A percentile compares a stretch with the other conserved stretches of the same genome.
Conservation (phyloP, 108 stramenopile genomes). For the Bacterosira constricta region DNA sequence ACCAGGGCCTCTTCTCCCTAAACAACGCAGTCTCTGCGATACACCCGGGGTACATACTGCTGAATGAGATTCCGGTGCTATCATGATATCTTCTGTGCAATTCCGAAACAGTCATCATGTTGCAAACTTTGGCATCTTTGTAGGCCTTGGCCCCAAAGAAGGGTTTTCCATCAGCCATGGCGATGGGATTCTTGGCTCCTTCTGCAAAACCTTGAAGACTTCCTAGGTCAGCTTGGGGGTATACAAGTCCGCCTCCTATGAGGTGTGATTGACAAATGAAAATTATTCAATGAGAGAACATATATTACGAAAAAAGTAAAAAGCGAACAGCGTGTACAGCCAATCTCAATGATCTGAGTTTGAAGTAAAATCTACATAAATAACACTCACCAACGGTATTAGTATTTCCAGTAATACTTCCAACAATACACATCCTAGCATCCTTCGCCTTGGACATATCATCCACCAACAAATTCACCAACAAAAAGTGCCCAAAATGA, state of each 20-base stretch:
- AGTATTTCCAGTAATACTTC: constrained; percentile 94
- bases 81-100: constrained; percentile 93
- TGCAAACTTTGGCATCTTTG: constrained; percentile 93
- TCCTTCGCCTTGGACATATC: constrained; percentile 93
- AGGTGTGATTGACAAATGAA: not conserved
- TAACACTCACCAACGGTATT: constrained; percentile 86
- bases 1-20: constrained; percentile 98
- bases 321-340: not conserved
- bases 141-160: constrained; percentile 98
- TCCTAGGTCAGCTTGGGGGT: constrained; percentile 93
- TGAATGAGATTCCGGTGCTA: constrained; percentile 92
- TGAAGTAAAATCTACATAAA: not conserved
- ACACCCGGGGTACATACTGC: constrained; percentile 97
- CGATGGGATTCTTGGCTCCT: constrained; percentile 74
- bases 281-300: not conserved
- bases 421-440: constrained; percentile 89
- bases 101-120: constrained; percentile 92
- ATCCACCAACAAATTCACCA: constrained; percentile 87
- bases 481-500: constrained; percentile 95
- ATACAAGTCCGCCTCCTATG: constrained; percentile 83
- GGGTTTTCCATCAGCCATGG: constrained; percentile 93
- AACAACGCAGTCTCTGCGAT: constrained; percentile 96
- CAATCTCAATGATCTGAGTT: not conserved
- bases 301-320: not conserved
- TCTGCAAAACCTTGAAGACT: constrained; percentile 82